These are phyloP conservation scores for Trypanosoma vivax DNA, from an alignment of 208 protist species.

Conservation along the genomic window DNA sequence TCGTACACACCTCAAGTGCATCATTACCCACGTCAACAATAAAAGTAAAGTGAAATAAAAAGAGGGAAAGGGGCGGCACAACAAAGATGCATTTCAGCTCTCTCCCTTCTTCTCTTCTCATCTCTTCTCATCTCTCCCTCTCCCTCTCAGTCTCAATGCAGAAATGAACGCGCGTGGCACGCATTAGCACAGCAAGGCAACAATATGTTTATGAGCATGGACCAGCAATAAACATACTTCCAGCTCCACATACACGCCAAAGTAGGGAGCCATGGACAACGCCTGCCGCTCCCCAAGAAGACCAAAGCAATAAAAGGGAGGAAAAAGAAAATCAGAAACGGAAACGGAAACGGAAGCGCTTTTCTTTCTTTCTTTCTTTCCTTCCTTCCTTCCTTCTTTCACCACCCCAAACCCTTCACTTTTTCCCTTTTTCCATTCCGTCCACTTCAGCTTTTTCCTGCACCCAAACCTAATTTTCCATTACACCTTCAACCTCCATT, in stretches of 20 bases:
- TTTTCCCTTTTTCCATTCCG: background rate
- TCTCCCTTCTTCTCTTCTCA: too few species aligned
- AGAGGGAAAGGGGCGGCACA: background rate
- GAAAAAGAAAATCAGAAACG: constrained; percentile 4
- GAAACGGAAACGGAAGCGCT: background rate
- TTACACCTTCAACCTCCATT: background rate
- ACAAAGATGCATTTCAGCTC: too few species aligned
- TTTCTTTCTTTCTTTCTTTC: background rate
- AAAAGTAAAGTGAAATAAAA: background rate
- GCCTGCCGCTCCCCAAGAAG: too few species aligned
- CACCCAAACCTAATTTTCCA: background rate
- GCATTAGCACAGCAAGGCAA: too few species aligned
- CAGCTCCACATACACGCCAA: too few species aligned
- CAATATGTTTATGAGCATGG: too few species aligned
- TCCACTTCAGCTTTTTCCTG: background rate
- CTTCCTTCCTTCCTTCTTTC: background rate
- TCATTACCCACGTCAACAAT: background rate
- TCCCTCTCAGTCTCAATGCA: too few species aligned
- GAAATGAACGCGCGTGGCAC: too few species aligned
- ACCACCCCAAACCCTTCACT: too few species aligned
- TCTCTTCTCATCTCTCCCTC: too few species aligned
- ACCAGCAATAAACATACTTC: too few species aligned
- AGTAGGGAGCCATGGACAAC: too few species aligned
- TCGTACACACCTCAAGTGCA: background rate
- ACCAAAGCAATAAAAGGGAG: background rate